Evolutionary conservation across 139 green algal species (phyloP).

Genomic region (Chlorella sorokiniana): DNA sequence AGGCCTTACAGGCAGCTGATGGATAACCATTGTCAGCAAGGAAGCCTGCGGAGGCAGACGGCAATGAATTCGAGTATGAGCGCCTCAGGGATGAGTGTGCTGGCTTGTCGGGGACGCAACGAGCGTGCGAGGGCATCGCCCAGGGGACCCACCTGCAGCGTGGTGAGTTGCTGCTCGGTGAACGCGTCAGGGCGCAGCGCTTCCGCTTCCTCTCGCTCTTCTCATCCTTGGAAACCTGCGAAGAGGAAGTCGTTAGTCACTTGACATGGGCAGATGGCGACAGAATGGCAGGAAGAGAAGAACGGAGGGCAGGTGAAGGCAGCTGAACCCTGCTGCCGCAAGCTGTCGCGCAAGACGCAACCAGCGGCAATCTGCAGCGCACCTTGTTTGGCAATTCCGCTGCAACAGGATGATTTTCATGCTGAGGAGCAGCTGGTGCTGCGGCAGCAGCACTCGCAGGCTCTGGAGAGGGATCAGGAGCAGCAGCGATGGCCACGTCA

Average conservation of each 20-base stretch:
- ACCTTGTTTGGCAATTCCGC: not conserved
- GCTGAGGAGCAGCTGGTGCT: not conserved
- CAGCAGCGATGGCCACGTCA: constrained; percentile 6
- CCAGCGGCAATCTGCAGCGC: not conserved
- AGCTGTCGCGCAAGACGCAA: not conserved
- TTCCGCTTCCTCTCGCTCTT: constrained; percentile 33
- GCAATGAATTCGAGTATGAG: too few species aligned
- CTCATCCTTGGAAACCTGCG: not conserved
- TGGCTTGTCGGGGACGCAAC: too few species aligned
- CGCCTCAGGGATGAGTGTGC: too few species aligned
- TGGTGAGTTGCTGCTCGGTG: constrained; percentile 4
- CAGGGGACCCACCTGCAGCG: not conserved
- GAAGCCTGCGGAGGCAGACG: too few species aligned
- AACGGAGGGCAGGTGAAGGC: too few species aligned
- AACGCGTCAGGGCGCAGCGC: not conserved
- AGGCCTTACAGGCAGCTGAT: too few species aligned
- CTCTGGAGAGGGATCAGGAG: constrained; percentile 19
- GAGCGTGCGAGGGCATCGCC: not conserved
- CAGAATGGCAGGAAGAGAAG: too few species aligned
- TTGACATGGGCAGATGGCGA: too few species aligned
- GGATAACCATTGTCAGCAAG: too few species aligned
- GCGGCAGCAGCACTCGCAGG: not conserved
- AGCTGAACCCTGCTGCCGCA: not conserved
- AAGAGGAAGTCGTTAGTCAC: too few species aligned
- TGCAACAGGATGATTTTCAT: not conserved